Evolutionary conservation across 352 stramenopile species (phyloP).

Genomic region (Phytopythium vexans): DNA sequence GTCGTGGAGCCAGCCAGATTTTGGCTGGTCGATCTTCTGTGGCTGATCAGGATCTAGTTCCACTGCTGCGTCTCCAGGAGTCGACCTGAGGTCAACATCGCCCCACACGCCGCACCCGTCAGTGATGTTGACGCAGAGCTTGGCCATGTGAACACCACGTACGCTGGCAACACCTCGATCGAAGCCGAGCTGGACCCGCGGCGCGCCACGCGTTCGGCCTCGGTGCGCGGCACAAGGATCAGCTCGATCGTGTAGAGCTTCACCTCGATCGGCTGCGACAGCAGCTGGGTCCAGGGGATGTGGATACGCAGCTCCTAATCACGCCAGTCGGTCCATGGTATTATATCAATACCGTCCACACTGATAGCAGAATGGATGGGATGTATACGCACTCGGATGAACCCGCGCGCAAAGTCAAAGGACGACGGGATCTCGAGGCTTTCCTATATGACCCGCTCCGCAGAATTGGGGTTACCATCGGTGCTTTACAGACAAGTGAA

Average conservation of each 20-base stretch:
- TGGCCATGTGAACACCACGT: not conserved
- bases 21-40: conserved; percentile 70
- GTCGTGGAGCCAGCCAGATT: conserved; percentile 78
- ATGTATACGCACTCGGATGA: conserved; percentile 55
- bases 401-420: conserved; percentile 84
- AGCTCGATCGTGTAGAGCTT: conserved; percentile 89
- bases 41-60: conserved; percentile 3
- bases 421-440: conserved; percentile 83
- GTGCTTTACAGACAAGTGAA: not conserved
- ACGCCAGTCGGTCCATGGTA: not conserved
- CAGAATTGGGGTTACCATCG: too few relatives aligned
- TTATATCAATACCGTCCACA: not conserved
- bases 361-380: not conserved
- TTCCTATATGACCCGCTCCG: conserved; percentile 27
- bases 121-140: too few relatives aligned
- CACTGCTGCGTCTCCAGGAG: not conserved
- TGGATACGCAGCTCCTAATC: conserved; percentile 80
- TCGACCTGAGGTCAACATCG: not conserved
- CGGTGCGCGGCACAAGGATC: conserved; percentile 65
- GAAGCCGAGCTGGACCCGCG: conserved; percentile 14
- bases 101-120: too few relatives aligned
- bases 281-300: conserved; percentile 86
- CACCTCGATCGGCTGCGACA: conserved; percentile 85
- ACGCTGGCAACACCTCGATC: conserved; percentile 1
- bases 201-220: conserved; percentile 9